Conservation (phyloP, 805 yeast species). For the Zygoascus ofunaensis region DNA sequence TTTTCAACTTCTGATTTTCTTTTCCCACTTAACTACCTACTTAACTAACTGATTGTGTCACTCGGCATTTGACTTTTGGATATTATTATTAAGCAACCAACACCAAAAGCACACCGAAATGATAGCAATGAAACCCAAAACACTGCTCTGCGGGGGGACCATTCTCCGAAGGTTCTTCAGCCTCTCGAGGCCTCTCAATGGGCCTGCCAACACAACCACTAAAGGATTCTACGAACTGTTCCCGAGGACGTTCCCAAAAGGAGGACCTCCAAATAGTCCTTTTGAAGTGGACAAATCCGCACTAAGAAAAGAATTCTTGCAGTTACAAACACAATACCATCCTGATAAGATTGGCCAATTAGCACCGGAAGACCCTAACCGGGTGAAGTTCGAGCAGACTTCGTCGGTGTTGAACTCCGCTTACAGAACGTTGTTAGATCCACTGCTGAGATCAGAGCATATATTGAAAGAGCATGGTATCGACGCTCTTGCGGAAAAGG, state of each 20-base stretch:
- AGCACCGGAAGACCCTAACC: constrained; percentile 15
- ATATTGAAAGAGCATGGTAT: constrained; percentile 38
- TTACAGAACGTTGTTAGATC: constrained; percentile 59
- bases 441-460: constrained; percentile 62
- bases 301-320: constrained; percentile 67
- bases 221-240: constrained; percentile 44
- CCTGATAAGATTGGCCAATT: constrained; percentile 53
- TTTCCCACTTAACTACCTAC: too few relatives aligned
- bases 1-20: too few relatives aligned
- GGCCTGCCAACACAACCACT: too few relatives aligned
- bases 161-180: too few relatives aligned
- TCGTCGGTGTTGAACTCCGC: constrained; percentile 67
- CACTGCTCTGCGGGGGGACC: too few relatives aligned
- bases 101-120: too few relatives aligned
- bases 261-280: constrained; percentile 51
- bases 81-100: too few relatives aligned
- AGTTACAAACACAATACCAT: constrained; percentile 63
- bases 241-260: constrained; percentile 63
- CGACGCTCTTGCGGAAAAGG: constrained; percentile 45
- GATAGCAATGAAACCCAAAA: too few relatives aligned
- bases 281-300: constrained; percentile 48
- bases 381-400: constrained; percentile 26
- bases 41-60: too few relatives aligned
- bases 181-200: too few relatives aligned
- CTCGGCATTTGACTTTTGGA: too few relatives aligned